phyloP scores from a whole-genome alignment of 257 asterid species.

The Mitragyna speciosa region DNA sequence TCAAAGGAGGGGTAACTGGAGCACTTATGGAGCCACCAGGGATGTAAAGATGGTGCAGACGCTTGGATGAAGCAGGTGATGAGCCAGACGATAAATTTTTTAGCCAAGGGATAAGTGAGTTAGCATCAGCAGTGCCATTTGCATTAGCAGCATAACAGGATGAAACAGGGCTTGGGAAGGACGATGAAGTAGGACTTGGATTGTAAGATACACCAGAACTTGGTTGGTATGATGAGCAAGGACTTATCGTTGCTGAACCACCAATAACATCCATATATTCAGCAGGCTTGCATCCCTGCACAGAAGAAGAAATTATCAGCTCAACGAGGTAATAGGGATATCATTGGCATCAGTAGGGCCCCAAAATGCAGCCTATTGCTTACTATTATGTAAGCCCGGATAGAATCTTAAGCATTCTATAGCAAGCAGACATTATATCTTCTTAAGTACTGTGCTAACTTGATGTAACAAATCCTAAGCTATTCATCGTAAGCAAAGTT shows the following conservation, averaged over 20 bases:
- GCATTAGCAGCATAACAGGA: conserved; percentile 50
- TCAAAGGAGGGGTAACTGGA: conserved; percentile 94
- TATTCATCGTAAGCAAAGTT: too few relatives aligned
- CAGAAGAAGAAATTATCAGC: conserved; percentile 17
- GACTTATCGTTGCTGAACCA: conserved; percentile 67
- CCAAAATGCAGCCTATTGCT: not conserved
- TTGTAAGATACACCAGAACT: conserved; percentile 82
- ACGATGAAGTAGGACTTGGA: conserved; percentile 82
- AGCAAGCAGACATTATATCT: not conserved
- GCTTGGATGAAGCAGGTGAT: conserved; percentile 57
- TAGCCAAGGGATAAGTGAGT: conserved; percentile 96
- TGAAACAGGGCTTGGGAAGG: conserved; percentile 74
- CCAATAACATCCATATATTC: conserved; percentile 61
- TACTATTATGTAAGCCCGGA: not conserved
- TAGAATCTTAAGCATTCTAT: not conserved
- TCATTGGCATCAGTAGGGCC: not conserved
- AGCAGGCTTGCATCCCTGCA: conserved; percentile 90
- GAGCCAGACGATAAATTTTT: conserved; percentile 81
- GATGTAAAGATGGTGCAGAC: conserved; percentile 68
- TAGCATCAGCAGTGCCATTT: conserved; percentile 55
- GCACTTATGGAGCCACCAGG: conserved; percentile 95
- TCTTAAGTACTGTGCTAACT: not conserved
- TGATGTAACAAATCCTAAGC: not conserved
- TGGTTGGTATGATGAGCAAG: conserved; percentile 81
- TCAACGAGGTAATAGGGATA: not conserved